These are phyloP conservation scores for Gyromitra esculenta DNA, from an alignment of 2,329 filamentous ascomycete species.

Conservation along the genomic window DNA sequence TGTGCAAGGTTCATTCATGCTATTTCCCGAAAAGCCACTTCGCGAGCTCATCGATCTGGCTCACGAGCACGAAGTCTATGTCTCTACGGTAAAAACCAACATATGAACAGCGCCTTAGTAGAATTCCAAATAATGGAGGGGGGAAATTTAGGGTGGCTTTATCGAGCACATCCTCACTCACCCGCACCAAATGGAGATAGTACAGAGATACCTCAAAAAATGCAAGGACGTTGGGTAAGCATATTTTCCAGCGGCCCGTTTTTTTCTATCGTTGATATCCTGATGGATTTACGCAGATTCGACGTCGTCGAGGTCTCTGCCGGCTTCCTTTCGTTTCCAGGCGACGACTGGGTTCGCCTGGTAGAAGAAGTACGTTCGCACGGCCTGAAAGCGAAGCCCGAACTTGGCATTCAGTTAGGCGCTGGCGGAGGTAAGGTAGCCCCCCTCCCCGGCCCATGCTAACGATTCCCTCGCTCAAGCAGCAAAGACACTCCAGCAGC, in stretches of 20 bases:
- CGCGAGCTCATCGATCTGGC: constrained; percentile 65
- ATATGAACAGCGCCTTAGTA: not conserved
- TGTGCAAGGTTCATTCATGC: constrained; percentile 63
- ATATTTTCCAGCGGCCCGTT: constrained; percentile 14
- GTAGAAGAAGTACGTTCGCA: constrained; percentile 64
- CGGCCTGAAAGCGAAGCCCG: constrained; percentile 66
- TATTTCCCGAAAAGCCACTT: constrained; percentile 64
- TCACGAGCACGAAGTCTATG: constrained; percentile 65
- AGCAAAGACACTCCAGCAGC: constrained; percentile 24
- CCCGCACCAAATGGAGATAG: constrained; percentile 62
- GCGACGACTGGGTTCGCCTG: constrained; percentile 66
- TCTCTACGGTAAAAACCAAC: constrained; percentile 63
- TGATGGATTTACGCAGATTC: constrained; percentile 60
- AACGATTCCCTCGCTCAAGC: not conserved
- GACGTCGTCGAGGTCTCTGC: constrained; percentile 67
- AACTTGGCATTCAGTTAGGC: constrained; percentile 69
- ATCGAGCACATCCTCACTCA: constrained; percentile 67
- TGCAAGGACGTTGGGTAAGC: constrained; percentile 65
- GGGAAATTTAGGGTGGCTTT: constrained; percentile 64
- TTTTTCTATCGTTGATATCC: not conserved
- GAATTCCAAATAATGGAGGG: not conserved
- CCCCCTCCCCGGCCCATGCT: constrained; percentile 54
- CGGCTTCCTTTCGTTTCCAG: constrained; percentile 67
- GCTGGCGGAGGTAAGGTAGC: constrained; percentile 65
- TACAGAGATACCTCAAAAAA: constrained; percentile 66